phyloP scores from a whole-genome alignment of 1,284 basidiomycete genomes.

The Grifola frondosa region DNA sequence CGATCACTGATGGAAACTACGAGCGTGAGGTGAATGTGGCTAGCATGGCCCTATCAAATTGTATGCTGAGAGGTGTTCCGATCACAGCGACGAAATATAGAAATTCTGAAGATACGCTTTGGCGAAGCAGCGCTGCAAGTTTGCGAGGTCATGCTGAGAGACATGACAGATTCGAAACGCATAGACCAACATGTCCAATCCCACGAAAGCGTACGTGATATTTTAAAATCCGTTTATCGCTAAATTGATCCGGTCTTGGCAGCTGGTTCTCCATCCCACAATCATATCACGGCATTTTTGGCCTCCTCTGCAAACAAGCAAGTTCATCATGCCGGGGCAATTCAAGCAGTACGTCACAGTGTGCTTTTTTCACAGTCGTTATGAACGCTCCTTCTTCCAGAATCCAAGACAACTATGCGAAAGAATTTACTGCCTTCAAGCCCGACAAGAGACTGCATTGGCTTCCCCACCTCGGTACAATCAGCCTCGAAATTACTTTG shows the following conservation, averaged over 20 bases:
- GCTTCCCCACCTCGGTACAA: slow-evolving; percentile 83
- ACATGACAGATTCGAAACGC: slow-evolving; percentile 90
- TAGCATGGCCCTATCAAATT: not conserved
- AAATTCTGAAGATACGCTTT: slow-evolving; percentile 91
- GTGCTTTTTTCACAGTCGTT: not conserved
- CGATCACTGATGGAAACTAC: slow-evolving; percentile 75
- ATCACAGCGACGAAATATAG: slow-evolving; percentile 80
- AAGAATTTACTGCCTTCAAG: slow-evolving; percentile 78
- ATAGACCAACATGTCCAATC: slow-evolving; percentile 84
- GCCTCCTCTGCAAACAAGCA: slow-evolving; percentile 77
- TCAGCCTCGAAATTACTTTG: slow-evolving; percentile 76
- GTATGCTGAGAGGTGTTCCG: slow-evolving; percentile 1
- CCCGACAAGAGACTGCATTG: slow-evolving; percentile 88
- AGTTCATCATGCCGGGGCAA: slow-evolving; percentile 80
- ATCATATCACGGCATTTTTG: slow-evolving; percentile 93
- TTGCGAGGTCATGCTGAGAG: slow-evolving; percentile 95
- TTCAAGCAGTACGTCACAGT: slow-evolving; percentile 62
- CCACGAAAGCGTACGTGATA: slow-evolving; percentile 54
- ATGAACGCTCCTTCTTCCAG: slow-evolving; percentile 39
- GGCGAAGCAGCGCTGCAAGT: slow-evolving; percentile 88
- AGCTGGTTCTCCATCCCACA: slow-evolving; percentile 79
- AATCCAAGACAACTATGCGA: slow-evolving; percentile 72
- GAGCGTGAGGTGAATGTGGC: slow-evolving; percentile 74
- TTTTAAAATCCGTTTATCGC: slow-evolving; percentile 1
- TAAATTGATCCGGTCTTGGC: slow-evolving; percentile 3